Evolutionary conservation across 2,329 filamentous ascomycete genomes (phyloP), one percentile per base, ranked within the genome.

Genomic region (Neocucurbitaria cava): DNA sequence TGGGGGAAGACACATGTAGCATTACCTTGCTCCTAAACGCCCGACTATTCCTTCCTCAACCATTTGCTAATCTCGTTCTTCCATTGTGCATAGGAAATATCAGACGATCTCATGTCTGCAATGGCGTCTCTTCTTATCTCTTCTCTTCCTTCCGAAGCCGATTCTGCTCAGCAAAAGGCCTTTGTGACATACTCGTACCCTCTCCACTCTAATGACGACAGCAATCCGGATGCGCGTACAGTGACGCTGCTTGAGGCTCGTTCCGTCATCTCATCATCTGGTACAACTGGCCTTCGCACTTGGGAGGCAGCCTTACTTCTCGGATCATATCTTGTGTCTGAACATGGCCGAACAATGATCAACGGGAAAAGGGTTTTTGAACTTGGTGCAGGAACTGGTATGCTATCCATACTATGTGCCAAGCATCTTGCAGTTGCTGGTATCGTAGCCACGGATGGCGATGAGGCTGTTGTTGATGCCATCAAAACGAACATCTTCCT

Each of bases 281-380:
- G 89, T 1, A 92, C 89, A 0, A 94, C 90, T 0, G 90, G 90
- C 1, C 81, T 90, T 21, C 84, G 90, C 30, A 94, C 91, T 0
- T 95, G 90, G 91, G 91, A 94, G 72, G 90, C 90, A 1, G 87
- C 89, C 1, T 77, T 94, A 8, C 88, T 92, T 62, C 80, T 94
- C 0, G 89, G 88, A 1, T 83, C 87, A 40, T 92, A 87, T 64
- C 82, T 93, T 20, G 84, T 64, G 3, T 73, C 74, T 28, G 58
- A 75, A 4, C 43, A 66, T 10, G 84, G 83, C n/a, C 74, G 72
- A 38, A 57, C 68, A 2, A 65, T 82, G 3, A 77, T 91, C 24
- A 65, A 66, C 7, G 81, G 78, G 2, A 88, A 85, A 66, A 81
- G 79, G 7, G 76, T 93, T 1, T 78, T 94, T 2, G 90, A 94